Evolutionary conservation across 805 yeast species (phyloP), one percentile per base, ranked within the genome.

Genomic region (Ogataea zsoltii): DNA sequence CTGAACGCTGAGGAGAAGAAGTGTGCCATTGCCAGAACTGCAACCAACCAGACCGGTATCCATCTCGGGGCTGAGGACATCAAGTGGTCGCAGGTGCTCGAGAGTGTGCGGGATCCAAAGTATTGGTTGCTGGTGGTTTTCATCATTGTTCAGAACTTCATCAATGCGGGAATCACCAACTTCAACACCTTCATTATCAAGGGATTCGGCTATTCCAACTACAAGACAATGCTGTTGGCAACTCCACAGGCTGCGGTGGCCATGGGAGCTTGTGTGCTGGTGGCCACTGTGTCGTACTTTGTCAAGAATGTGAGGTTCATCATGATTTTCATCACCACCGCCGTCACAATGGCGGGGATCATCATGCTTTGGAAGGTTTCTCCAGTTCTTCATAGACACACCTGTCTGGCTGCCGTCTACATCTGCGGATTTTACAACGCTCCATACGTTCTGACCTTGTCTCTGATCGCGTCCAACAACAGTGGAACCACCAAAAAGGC

Each of bases 401-500:
- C 62, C 4, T 52, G 57, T 19, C 33, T 58, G 13, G 58, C 56
- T 13, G 63, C 60, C 2, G 54, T 58, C 28, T 56, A 51, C 35
- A 48, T 58, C 49, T 48, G 52, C 48, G 54, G 54, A 28, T 44
- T 57, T 46, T 48, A 54, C 48, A 48, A 46, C 33, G 53, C 54
- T 14, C 51, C 58, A n/a, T 49, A 54, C 35, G 55, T 53, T 30
- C 28, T 54, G 35, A 36, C 56, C 4, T 44, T 60, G 15, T 61
- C 65, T 0, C 40, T 56, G 45, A 55, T 61, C 41, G 55, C 63
- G 6, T 59, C 64, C 9, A 61, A 84, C 60, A 73, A 79, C 21
- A 79, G 88, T 4, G 92, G 92, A 3, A 75, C 77, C 47, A 80
- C 89, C 12, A 86, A 85, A 61, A 80, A 83, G 57, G 70, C 57